phyloP scores from a whole-genome alignment of 2,329 filamentous ascomycete species.

The Dothideomycetes sp. region DNA sequence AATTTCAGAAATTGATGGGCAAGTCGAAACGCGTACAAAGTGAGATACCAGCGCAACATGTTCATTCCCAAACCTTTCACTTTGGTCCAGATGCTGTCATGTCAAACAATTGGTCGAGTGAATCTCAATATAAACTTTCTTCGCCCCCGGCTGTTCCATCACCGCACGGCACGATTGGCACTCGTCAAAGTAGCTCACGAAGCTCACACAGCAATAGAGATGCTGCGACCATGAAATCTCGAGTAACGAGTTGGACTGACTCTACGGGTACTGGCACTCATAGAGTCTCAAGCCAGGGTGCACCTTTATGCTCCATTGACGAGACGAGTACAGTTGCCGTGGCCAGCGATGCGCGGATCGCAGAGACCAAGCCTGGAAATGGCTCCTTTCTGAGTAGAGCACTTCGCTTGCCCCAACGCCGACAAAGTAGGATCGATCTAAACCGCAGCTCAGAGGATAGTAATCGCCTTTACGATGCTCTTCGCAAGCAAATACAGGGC shows the following conservation, averaged over 20 bases:
- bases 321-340: constrained; percentile 3
- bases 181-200: constrained; percentile 1
- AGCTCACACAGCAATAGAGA: constrained; percentile 25
- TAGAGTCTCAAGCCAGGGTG: constrained; percentile 29
- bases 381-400: constrained; percentile 20
- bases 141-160: constrained; percentile 3
- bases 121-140: constrained; percentile 6
- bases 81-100: constrained; percentile 21
- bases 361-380: constrained; percentile 9
- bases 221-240: constrained; percentile 35
- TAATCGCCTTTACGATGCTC: constrained; percentile 50
- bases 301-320: constrained; percentile 8
- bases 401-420: constrained; percentile 16
- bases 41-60: constrained; percentile 38
- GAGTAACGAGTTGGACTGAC: constrained; percentile 63
- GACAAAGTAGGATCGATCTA: constrained; percentile 17
- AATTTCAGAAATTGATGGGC: constrained; percentile 48
- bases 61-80: constrained; percentile 27
- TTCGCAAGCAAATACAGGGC: constrained; percentile 41
- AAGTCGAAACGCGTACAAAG: constrained; percentile 25
- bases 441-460: constrained; percentile 36
- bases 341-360: constrained; percentile 3
- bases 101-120: constrained; percentile 8
- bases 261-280: constrained; percentile 48
- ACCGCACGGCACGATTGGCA: constrained; percentile 1